Evolutionary conservation across 2,329 filamentous ascomycete genomes (phyloP), one percentile per base, ranked within the genome.

Genomic region (Paramyrothecium sp.): DNA sequence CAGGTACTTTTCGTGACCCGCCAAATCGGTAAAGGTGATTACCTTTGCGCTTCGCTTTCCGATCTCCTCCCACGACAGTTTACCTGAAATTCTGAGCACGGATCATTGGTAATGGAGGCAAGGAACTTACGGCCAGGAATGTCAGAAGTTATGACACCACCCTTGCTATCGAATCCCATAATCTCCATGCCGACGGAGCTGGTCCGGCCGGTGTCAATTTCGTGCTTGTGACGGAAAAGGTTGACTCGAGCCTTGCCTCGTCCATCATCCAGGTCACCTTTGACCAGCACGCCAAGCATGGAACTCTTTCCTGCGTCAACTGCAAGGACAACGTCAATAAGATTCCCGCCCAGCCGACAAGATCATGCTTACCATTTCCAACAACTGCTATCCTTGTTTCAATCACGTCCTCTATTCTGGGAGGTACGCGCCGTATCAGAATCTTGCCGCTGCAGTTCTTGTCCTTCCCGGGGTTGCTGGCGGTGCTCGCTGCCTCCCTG

Each of bases 111-210:
- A 10, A n/a, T 7, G 22, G 10, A 11, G 8, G 23, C 19, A 7
- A 5, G n/a, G 51, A 21, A 72, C 76, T 89, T 91, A 71, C 95
- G 86, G 1, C 92, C 94, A 2, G 93, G 90, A 0, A 89, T 89
- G 58, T 89, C 89, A 44, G 91, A 94, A 17, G 87, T 85, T 17
- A 98, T 84, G 26, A 97, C 89, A 23, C 93, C 86, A 26, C 95
- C 94, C 56, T 84, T 83, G 53, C 89, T 92, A 73, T 98, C 92
- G 66, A 97, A 99, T 2, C 95, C 95, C 89, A 98, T 92, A 60
- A 98, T 98, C 73, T 99, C 95, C 93, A 98, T 96, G 47, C 95
- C 94, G 1, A 99, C 95, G 0, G 93, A 97, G 70, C 92, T 97
- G 11, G 95, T 99, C 63, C 95, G 85, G 2, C 95, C 95, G 51